Conservation (phyloP, 306 rosid genomes). For the Quercus gilva region DNA sequence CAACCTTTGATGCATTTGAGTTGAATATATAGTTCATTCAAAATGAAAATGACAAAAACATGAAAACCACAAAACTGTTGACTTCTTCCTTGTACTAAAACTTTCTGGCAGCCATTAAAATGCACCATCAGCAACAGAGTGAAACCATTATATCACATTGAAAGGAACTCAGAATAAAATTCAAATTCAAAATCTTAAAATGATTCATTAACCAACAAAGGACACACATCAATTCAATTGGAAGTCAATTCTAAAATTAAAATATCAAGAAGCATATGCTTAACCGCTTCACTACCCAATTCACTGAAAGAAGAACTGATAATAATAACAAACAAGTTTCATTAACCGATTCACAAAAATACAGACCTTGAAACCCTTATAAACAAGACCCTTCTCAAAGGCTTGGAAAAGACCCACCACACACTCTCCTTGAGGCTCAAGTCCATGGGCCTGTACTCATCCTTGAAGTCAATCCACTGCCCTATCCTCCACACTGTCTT, state of each 20-base stretch:
- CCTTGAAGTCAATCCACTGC: conserved; percentile 82
- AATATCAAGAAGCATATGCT: background rate
- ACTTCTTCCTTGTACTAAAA: background rate
- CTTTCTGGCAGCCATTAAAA: background rate
- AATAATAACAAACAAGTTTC: too few species aligned
- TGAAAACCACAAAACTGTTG: too few species aligned
- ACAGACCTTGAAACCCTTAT: conserved; percentile 85
- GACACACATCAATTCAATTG: background rate
- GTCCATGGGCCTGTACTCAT: conserved; percentile 89
- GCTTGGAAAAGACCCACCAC: conserved; percentile 90
- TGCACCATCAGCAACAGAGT: background rate
- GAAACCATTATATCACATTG: too few species aligned
- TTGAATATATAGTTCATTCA: background rate
- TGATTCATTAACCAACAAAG: background rate
- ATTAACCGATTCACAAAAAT: too few species aligned
- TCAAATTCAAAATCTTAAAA: background rate
- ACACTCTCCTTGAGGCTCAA: conserved; percentile 79
- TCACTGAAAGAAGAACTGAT: too few species aligned
- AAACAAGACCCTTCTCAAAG: conserved; percentile 67
- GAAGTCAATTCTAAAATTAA: background rate
- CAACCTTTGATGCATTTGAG: too few species aligned
- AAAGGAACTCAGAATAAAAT: background rate
- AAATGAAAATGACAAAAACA: too few species aligned
- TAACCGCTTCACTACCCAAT: background rate
- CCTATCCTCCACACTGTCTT: conserved; percentile 60